Percentiles rank a stretch among this genome's conserved stretches.
These are phyloP conservation scores for Raddia guianensis DNA, from an alignment of 176 grass and related monocot genomes.

Conservation along the genomic window DNA sequence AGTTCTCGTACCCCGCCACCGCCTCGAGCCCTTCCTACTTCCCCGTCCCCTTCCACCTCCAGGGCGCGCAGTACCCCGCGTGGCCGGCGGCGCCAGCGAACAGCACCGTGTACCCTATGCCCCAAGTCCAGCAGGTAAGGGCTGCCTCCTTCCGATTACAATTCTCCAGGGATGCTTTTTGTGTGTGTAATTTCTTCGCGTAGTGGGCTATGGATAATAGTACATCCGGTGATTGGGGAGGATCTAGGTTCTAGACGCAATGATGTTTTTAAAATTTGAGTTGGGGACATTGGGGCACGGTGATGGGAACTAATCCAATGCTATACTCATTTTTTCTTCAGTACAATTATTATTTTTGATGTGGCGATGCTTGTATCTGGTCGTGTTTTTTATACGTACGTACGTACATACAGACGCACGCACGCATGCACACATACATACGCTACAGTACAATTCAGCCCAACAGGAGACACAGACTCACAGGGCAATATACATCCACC, in stretches of 20 bases:
- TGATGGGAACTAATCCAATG: neutral
- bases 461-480: neutral
- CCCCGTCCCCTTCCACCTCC: conserved; percentile 74
- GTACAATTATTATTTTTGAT: neutral
- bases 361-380: neutral
- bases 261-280: neutral
- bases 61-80: conserved; percentile 43
- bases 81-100: conserved; percentile 25
- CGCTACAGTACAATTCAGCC: neutral
- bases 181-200: neutral
- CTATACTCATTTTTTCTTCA: neutral
- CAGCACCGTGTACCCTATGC: conserved; percentile 40
- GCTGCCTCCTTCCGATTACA: neutral
- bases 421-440: neutral
- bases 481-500: neutral
- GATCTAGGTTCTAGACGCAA: neutral
- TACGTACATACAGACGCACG: too few relatives aligned
- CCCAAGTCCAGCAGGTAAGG: conserved; percentile 69
- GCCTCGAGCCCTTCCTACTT: conserved; percentile 52
- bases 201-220: neutral
- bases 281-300: neutral
- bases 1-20: conserved; percentile 41
- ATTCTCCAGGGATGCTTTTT: neutral
- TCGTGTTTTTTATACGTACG: neutral
- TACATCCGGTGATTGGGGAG: neutral